A percentile compares a stretch with the other conserved stretches of the same genome.
Evolutionary conservation across 2,329 filamentous ascomycete genomes (phyloP).

Genomic region (Trichoderma arundinaceum): DNA sequence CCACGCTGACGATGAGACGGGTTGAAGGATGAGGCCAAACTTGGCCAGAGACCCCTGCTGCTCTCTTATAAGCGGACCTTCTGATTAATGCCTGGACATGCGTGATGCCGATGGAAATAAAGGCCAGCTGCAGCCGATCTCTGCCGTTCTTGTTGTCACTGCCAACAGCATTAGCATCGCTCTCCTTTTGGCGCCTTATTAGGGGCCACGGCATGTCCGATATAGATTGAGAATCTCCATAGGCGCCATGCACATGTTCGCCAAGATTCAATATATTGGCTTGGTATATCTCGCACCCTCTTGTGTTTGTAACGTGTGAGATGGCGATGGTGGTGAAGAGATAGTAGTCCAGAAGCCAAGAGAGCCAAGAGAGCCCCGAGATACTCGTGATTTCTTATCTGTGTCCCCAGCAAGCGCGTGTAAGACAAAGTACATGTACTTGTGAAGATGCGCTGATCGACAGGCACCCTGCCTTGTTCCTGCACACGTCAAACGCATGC

Average conservation of each 20-base stretch:
- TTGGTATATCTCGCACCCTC: background rate
- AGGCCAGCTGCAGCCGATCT: background rate
- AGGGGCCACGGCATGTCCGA: background rate
- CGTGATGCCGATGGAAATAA: no score
- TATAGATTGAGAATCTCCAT: background rate
- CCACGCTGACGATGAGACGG: background rate
- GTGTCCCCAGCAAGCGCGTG: no score
- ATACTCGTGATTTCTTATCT: background rate
- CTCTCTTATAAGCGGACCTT: no score
- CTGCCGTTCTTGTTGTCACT: background rate
- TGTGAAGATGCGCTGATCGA: slow-evolving; percentile 7
- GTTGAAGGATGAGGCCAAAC: no score
- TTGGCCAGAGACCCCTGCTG: no score
- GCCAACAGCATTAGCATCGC: no score
- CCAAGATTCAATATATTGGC: background rate
- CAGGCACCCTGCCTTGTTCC: slow-evolving; percentile 1
- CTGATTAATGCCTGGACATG: no score
- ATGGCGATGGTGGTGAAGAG: background rate
- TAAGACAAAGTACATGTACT: background rate
- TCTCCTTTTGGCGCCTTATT: background rate
- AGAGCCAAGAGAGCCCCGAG: no score
- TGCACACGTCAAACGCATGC: slow-evolving; percentile 6
- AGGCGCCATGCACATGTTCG: background rate
- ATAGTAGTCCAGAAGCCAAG: background rate
- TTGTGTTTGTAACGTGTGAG: slow-evolving; percentile 14